Evolutionary conservation across 768 basidiomycete genomes (phyloP), one percentile per base, ranked within the genome.

Genomic region (Mrakia frigida): DNA sequence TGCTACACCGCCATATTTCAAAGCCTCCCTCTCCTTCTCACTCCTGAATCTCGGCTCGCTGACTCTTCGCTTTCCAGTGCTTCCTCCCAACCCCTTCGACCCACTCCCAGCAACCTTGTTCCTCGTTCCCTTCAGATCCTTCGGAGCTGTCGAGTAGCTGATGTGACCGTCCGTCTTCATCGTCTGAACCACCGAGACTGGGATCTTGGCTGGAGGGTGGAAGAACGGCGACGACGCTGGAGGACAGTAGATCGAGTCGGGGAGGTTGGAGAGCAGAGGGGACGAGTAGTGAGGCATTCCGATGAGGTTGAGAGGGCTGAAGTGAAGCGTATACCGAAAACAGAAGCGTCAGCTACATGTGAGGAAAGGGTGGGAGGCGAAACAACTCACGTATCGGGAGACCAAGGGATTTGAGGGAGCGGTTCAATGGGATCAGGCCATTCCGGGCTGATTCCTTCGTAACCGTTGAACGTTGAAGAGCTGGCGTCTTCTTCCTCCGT

Each of bases 91-190:
- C 56, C 74, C 18, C 9, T 85, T 83, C 82, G 88, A 85, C n/a
- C 86, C 83, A 33, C 84, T 85, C 21, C 86, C 85, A 25, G 84
- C 82, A 10, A 89, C 88, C 79, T 94, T 87, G 81, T 98, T 96
- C 53, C 96, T 88, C 77, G 89, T 87, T 0, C 92, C 93, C 79
- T 89, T 88, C 31, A 96, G 85, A 78, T 96, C 94, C 80, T 90
- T 90, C 0, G 96, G 96, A 68, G 94, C 86, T 0, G 90, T 84
- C 0, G 96, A 94, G 82, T 97, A 98, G 6, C 92, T 92, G 39
- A 98, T 87, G 74, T 91, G 92, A 80, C 97, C 94, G 78, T 94
- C 92, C 78, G 87, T 87, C 81, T 92, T 92, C 87, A 98, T 92
- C 3, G 89, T 86, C 56, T 86, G 86, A 61, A 94, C 82, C 9